These are phyloP conservation scores for Pythium phragmiticola DNA, from an alignment of 352 stramenopile genomes.

Conservation along the genomic window DNA sequence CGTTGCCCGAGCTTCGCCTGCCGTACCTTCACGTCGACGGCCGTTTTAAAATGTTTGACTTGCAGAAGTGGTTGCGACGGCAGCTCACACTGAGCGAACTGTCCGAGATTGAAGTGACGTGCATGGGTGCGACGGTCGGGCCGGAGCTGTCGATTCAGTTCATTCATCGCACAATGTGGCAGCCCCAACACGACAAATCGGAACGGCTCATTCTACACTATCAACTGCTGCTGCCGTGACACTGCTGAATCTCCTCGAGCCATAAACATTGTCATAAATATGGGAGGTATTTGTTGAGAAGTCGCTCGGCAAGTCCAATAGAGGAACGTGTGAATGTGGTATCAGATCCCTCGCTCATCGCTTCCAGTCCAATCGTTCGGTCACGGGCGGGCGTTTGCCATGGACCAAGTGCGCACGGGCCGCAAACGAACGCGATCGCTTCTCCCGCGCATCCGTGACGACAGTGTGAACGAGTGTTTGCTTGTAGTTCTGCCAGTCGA, in stretches of 20 bases:
- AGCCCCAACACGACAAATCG: constrained; percentile 41
- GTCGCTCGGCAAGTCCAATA: constrained; percentile 11
- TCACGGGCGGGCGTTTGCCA: neutral
- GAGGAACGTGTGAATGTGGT: constrained; percentile 5
- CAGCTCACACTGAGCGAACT: constrained; percentile 33
- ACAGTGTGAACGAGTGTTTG: constrained; percentile 16
- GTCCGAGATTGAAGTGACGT: constrained; percentile 50
- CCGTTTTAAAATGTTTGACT: constrained; percentile 65
- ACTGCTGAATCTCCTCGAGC: no score
- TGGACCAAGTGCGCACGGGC: neutral
- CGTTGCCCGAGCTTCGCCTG: constrained; percentile 35
- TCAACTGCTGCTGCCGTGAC: constrained; percentile 31
- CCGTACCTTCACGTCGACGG: constrained; percentile 67
- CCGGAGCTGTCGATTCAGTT: constrained; percentile 66
- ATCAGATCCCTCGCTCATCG: neutral
- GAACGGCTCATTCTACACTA: constrained; percentile 56
- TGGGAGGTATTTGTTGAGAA: constrained; percentile 7
- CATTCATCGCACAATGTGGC: constrained; percentile 67
- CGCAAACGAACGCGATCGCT: neutral
- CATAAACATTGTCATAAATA: neutral
- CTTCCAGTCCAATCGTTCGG: constrained; percentile 1
- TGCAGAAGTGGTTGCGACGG: constrained; percentile 46
- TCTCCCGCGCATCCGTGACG: constrained; percentile 16
- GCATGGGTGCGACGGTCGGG: constrained; percentile 55
- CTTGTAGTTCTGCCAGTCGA: constrained; percentile 24